Evolutionary conservation across 2,329 filamentous ascomycete genomes (phyloP).

Genomic region (Leptoxyphium fumago): DNA sequence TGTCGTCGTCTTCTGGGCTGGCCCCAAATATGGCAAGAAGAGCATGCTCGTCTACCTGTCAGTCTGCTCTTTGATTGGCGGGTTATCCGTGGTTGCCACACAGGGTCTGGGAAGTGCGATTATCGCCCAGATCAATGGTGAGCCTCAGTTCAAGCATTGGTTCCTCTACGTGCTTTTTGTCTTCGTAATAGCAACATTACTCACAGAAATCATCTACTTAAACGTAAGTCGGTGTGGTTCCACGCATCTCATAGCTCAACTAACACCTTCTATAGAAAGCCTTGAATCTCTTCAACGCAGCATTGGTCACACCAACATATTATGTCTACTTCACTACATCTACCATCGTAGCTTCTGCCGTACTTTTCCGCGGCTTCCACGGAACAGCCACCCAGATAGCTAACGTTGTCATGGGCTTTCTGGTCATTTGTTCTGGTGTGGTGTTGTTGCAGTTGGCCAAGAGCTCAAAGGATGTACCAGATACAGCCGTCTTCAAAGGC

Average conservation of each 20-base stretch:
- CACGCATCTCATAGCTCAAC: not conserved
- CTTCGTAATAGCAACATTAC: constrained; percentile 74
- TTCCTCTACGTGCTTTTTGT: constrained; percentile 85
- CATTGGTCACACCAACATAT: constrained; percentile 92
- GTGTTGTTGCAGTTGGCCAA: constrained; percentile 92
- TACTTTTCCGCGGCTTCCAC: constrained; percentile 89
- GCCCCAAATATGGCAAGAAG: constrained; percentile 82
- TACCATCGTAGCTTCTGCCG: constrained; percentile 84
- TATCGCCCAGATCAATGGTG: constrained; percentile 67
- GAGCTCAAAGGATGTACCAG: constrained; percentile 92
- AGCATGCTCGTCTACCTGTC: constrained; percentile 96
- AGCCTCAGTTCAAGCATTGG: constrained; percentile 90
- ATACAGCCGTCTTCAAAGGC: constrained; percentile 79
- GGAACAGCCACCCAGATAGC: constrained; percentile 66
- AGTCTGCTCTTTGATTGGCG: constrained; percentile 89
- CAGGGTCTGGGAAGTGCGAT: constrained; percentile 88
- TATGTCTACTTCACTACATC: constrained; percentile 97
- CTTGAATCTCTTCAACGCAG: constrained; percentile 89
- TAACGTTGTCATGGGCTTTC: constrained; percentile 83
- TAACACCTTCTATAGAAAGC: constrained; percentile 61
- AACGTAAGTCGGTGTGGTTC: constrained; percentile 53
- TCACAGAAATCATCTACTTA: constrained; percentile 89
- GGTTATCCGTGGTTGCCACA: constrained; percentile 84
- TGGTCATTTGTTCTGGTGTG: constrained; percentile 86
- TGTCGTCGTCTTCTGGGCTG: constrained; percentile 65